Base-by-base conservation (phyloP, 352 stramenopile species). In the Blastocystis sp. region DNA sequence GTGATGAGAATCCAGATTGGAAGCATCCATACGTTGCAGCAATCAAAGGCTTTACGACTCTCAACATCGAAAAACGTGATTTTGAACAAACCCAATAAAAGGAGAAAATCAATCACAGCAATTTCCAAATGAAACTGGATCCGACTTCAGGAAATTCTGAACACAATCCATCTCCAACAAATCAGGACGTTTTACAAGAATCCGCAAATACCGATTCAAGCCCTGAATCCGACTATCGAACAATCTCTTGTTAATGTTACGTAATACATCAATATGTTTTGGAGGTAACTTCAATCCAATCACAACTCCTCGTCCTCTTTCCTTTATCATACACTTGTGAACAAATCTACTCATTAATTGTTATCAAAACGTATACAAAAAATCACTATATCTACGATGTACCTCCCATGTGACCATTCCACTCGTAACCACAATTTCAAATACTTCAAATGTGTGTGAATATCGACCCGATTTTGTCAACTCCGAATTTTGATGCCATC, bases 11-110 rank as follows among this genome's bases (percentile, higher is more conserved):
- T 14, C 2, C 5, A 5, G n/a, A 56, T n/a, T 42, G 0, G 3
- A 7, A 35, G 21, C 51, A 49, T 14, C 6, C 27, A 3, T 77
- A 77, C 65, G 56, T 32, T 56, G 43, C 11, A 77, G 32, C 5
- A 51, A 77, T n/a, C 37, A 42, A 52, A n/a, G 65, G 65, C 65
- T 49, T 77, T 14, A 49, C 14, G 43, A 32, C 69, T 80, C 69
- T 29, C 51, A 63, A 29, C 69, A 59, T 80, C 19, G 51, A 32
- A 39, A 24, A 24, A 69, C 24, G 32, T 3, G 24, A 21, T 59
- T 49, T 54, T 46, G 52, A 49, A 56, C 63, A 49, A n/a, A 3
- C 21, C 19, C 5, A 11, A 21, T 19, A 49, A 77, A 77, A 77
- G 11, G 56, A 77, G 54, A 42, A 51, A 51, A 52, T 77, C 65